A percentile compares a stretch with the other conserved stretches of the same genome.
phyloP scores from a whole-genome alignment of 139 green algal species.

The Closterium sp. region DNA sequence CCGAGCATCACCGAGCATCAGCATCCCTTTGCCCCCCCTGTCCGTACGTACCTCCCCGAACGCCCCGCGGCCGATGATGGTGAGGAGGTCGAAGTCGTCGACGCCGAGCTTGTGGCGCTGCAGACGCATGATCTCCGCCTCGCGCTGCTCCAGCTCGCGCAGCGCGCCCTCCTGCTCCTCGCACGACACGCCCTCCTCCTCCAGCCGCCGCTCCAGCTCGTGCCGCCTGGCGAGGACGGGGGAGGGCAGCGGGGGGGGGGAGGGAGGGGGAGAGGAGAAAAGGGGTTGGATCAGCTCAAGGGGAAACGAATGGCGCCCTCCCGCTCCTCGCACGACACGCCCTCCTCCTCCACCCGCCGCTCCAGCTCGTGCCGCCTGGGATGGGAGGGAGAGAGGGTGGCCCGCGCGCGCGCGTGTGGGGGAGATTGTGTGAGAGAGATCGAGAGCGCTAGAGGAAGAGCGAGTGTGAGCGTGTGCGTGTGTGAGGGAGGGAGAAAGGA shows the following conservation, averaged over 20 bases:
- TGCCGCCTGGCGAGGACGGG: conserved; percentile 44
- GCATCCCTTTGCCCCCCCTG: too few relatives aligned
- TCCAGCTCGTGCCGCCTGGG: conserved; percentile 67
- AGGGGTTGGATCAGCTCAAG: too few relatives aligned
- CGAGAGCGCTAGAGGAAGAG: too few relatives aligned
- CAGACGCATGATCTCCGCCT: conserved; percentile 77
- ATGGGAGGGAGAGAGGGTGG: too few relatives aligned
- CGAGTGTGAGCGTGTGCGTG: background rate
- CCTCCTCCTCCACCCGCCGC: conserved; percentile 63
- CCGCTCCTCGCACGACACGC: conserved; percentile 63
- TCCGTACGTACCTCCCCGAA: conserved; percentile 90
- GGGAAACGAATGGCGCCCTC: too few relatives aligned
- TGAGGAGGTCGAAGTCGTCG: conserved; percentile 92
- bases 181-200: conserved; percentile 61
- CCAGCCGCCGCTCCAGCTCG: conserved; percentile 71
- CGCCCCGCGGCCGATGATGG: conserved; percentile 91
- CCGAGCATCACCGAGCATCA: too few relatives aligned
- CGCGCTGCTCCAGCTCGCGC: conserved; percentile 69
- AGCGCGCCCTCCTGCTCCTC: conserved; percentile 61
- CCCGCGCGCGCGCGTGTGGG: background rate
- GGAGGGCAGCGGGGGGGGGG: too few relatives aligned
- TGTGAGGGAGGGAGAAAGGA: background rate
- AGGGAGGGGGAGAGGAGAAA: too few relatives aligned
- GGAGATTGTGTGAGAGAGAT: background rate
- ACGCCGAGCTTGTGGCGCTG: conserved; percentile 77